Evolutionary conservation across 1,139 yeast species (phyloP).

Genomic region (Candida tetrigidarum): DNA sequence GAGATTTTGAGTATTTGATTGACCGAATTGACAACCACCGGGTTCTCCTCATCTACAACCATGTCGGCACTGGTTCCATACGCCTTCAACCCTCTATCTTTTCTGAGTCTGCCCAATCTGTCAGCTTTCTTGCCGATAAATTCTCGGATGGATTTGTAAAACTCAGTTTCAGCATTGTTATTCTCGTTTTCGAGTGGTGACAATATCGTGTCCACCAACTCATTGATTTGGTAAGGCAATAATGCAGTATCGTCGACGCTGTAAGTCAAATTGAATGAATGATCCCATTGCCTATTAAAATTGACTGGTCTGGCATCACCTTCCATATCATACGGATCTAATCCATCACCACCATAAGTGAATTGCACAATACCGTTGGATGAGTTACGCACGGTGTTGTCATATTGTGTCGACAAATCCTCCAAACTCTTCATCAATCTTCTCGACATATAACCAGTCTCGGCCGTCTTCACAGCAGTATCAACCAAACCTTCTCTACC

Average conservation of each 20-base stretch:
- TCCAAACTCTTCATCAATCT: slow-evolving; percentile 98
- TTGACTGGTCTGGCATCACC: slow-evolving; percentile 98
- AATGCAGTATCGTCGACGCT: slow-evolving; percentile 58
- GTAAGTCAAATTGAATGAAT: slow-evolving; percentile 76
- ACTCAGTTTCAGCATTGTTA: slow-evolving; percentile 87
- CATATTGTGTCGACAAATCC: slow-evolving; percentile 93
- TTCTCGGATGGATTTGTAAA: slow-evolving; percentile 72
- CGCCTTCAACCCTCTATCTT: slow-evolving; percentile 48
- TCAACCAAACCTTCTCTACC: slow-evolving; percentile 99
- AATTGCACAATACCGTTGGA: slow-evolving; percentile 97
- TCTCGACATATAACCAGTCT: slow-evolving; percentile 99
- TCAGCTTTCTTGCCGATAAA: slow-evolving; percentile 62
- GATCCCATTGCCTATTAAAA: slow-evolving; percentile 94
- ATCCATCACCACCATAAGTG: slow-evolving; percentile 98
- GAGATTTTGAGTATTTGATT: slow-evolving; percentile 79
- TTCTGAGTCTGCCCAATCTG: slow-evolving; percentile 60
- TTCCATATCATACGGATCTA: slow-evolving; percentile 99
- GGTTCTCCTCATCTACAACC: slow-evolving; percentile 52
- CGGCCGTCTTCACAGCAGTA: slow-evolving; percentile 99
- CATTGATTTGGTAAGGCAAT: slow-evolving; percentile 70
- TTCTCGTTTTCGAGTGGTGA: slow-evolving; percentile 60
- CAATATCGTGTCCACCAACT: slow-evolving; percentile 58
- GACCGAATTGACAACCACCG: slow-evolving; percentile 52
- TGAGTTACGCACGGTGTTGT: slow-evolving; percentile 93
- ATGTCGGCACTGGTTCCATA: slow-evolving; percentile 43